A percentile compares a stretch with the other conserved stretches of the same genome.
Evolutionary conservation across 169 alveolate genomes (phyloP).

Genomic region (Eimeria praecox): DNA sequence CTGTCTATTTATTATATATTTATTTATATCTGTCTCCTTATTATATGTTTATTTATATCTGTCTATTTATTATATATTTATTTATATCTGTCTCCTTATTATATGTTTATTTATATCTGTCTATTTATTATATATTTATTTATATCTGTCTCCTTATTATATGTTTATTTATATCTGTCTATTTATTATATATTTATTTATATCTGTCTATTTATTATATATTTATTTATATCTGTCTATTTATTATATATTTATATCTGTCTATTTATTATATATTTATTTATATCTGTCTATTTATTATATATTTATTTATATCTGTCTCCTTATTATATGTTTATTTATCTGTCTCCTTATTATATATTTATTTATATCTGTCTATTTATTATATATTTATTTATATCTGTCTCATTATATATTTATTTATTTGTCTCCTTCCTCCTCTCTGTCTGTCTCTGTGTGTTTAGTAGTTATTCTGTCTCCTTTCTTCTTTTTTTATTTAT

Average conservation of each 20-base stretch:
- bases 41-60: not conserved
- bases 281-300: not conserved
- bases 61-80: too few relatives aligned
- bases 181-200: not conserved
- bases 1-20: too few relatives aligned
- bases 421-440: too few relatives aligned
- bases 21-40: too few relatives aligned
- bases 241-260: not conserved
- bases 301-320: not conserved
- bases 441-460: conserved; percentile 91
- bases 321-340: conserved; percentile 73
- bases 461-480: not conserved
- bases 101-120: not conserved
- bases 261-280: conserved; percentile 10
- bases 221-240: not conserved
- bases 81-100: not conserved
- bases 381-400: too few relatives aligned
- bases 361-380: not conserved
- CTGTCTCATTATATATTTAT: too few relatives aligned
- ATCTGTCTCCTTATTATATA: conserved; percentile 23
- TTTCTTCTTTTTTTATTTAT: conserved; percentile 84
- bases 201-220: not conserved
- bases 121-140: not conserved
- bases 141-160: not conserved
- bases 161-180: not conserved